Evolutionary conservation across 2,329 filamentous ascomycete genomes (phyloP).

Genomic region (Monosporascus sp.): DNA sequence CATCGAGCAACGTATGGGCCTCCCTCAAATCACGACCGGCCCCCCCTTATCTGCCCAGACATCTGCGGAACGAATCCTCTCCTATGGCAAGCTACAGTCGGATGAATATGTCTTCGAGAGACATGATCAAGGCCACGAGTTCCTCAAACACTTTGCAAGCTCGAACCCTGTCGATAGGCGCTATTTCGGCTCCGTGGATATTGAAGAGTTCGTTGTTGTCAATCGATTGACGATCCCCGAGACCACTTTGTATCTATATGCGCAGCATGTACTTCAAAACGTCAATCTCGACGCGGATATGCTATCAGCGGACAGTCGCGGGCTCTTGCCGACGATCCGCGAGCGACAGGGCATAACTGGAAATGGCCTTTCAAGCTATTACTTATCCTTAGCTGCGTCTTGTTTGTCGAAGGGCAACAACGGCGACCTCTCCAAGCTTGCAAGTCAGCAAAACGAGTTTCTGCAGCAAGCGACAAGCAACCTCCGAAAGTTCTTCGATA

Average conservation of each 20-base stretch:
- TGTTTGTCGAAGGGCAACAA: neutral
- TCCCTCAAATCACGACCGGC: slow-evolving; percentile 32
- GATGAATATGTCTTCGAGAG: slow-evolving; percentile 28
- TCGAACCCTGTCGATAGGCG: slow-evolving; percentile 25
- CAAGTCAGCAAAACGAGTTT: neutral
- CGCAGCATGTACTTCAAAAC: slow-evolving; percentile 24
- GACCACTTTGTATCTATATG: slow-evolving; percentile 19
- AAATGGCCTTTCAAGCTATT: neutral
- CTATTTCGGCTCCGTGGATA: slow-evolving; percentile 12
- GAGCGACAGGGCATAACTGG: neutral
- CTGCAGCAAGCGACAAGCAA: neutral
- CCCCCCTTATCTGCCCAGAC: slow-evolving; percentile 23
- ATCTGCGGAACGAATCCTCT: slow-evolving; percentile 27
- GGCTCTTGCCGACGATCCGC: neutral
- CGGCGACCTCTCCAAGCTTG: neutral
- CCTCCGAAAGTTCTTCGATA: neutral
- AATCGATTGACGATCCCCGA: slow-evolving; percentile 18
- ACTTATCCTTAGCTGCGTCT: neutral
- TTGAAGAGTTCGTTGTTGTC: slow-evolving; percentile 20
- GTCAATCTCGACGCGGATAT: slow-evolving; percentile 21
- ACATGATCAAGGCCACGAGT: slow-evolving; percentile 26
- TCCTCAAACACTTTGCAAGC: slow-evolving; percentile 25
- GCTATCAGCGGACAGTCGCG: neutral
- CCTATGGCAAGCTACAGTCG: slow-evolving; percentile 28
- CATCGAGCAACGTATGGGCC: slow-evolving; percentile 20